Evolutionary conservation across 768 basidiomycete genomes (phyloP).

Genomic region (Mycena alexandri): DNA sequence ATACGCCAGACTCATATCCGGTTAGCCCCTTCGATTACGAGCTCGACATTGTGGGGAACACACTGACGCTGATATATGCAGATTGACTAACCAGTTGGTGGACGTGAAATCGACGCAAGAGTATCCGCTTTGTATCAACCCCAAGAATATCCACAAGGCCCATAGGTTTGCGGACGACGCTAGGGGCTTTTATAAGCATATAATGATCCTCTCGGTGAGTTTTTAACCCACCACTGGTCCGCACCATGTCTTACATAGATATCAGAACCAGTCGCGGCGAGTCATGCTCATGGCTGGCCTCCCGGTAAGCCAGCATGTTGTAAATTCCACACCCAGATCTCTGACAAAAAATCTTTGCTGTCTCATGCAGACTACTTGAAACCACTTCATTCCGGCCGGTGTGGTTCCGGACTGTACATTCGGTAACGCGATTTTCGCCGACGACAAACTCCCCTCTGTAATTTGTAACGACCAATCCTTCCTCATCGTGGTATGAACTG

Average conservation of each 20-base stretch:
- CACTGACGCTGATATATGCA: neutral
- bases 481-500: neutral
- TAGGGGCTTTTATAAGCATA: slow-evolving; percentile 23
- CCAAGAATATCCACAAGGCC: slow-evolving; percentile 28
- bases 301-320: neutral
- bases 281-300: neutral
- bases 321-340: neutral
- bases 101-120: slow-evolving; percentile 22
- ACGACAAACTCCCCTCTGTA: slow-evolving; percentile 7
- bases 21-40: slow-evolving; percentile 4
- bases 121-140: slow-evolving; percentile 21
- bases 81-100: slow-evolving; percentile 22
- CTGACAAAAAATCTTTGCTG: slow-evolving; percentile 8
- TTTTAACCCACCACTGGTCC: neutral
- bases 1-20: slow-evolving; percentile 26
- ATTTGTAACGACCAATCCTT: neutral
- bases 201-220: slow-evolving; percentile 23
- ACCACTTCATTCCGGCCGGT: neutral
- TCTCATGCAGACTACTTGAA: neutral
- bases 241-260: neutral
- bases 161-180: slow-evolving; percentile 27
- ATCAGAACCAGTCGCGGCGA: slow-evolving; percentile 21
- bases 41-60: slow-evolving; percentile 2
- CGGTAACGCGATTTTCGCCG: neutral
- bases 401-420: neutral